phyloP scores from a whole-genome alignment of 768 basidiomycete species.

The Boletus sp. region DNA sequence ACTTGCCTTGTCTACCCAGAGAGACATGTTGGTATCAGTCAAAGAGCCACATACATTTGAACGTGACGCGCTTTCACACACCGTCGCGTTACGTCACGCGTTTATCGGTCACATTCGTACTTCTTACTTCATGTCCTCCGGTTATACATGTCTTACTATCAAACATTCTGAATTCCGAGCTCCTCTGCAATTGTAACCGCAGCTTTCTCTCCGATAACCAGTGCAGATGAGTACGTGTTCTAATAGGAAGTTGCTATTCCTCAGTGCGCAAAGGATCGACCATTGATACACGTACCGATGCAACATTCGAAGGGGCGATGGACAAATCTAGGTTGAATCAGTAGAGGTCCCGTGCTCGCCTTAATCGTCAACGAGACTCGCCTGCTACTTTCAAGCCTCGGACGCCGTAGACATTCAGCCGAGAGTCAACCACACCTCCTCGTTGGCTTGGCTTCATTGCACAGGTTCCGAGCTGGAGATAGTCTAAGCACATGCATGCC shows the following conservation, averaged over 20 bases:
- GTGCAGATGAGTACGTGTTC: slow-evolving; percentile 25
- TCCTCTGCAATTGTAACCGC: slow-evolving; percentile 21
- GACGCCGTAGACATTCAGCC: slow-evolving; percentile 62
- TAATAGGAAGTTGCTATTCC: neutral
- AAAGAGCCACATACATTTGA: neutral
- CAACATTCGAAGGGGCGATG: slow-evolving; percentile 38
- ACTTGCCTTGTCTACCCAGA: slow-evolving; percentile 58
- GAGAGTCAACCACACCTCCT: slow-evolving; percentile 59
- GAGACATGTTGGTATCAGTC: slow-evolving; percentile 44
- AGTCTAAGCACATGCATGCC: neutral
- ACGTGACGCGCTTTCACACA: slow-evolving; percentile 2
- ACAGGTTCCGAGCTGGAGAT: slow-evolving; percentile 55
- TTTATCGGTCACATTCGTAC: slow-evolving; percentile 19
- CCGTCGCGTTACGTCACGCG: slow-evolving; percentile 33
- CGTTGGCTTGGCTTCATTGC: slow-evolving; percentile 59
- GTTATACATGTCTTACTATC: neutral
- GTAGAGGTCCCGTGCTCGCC: neutral
- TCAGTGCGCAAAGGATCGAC: neutral
- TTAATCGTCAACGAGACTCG: slow-evolving; percentile 8
- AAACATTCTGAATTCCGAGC: slow-evolving; percentile 15
- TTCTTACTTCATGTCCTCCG: neutral
- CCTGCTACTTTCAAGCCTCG: slow-evolving; percentile 58
- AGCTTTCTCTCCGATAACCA: slow-evolving; percentile 28
- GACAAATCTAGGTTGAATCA: slow-evolving; percentile 33
- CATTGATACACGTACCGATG: slow-evolving; percentile 21